Evolutionary conservation across 305 asterid genomes (phyloP).

Genomic region (Plantago coronopus): DNA sequence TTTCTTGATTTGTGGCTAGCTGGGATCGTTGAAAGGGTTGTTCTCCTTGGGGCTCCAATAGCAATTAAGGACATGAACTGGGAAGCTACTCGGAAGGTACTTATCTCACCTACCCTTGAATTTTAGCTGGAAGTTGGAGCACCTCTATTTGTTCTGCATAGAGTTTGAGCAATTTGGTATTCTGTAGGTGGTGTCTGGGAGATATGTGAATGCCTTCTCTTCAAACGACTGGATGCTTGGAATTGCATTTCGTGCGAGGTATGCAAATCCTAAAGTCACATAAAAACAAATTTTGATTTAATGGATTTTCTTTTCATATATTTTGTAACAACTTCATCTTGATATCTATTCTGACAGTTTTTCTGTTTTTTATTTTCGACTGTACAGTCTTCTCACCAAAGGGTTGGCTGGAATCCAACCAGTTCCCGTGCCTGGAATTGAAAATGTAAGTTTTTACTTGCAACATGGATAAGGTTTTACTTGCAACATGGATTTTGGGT

Average conservation of each 20-base stretch:
- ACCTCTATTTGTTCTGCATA: slow-evolving; percentile 15
- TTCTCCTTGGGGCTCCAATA: slow-evolving; percentile 95
- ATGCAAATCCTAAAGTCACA: slow-evolving; percentile 24
- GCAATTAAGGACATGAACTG: slow-evolving; percentile 80
- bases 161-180: slow-evolving; percentile 16
- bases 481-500: not conserved
- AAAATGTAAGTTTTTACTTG: slow-evolving; percentile 53
- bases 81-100: slow-evolving; percentile 91
- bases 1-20: slow-evolving; percentile 37
- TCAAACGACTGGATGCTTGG: slow-evolving; percentile 97
- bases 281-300: not conserved
- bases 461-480: slow-evolving; percentile 18
- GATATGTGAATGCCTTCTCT: slow-evolving; percentile 83
- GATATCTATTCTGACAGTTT: slow-evolving; percentile 4
- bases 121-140: not conserved
- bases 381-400: slow-evolving; percentile 84
- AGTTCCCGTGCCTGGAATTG: slow-evolving; percentile 76
- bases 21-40: slow-evolving; percentile 87
- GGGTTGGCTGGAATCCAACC: slow-evolving; percentile 97
- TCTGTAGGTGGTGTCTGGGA: slow-evolving; percentile 85
- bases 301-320: not conserved
- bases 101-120: slow-evolving; percentile 4
- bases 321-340: slow-evolving; percentile 9
- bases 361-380: slow-evolving; percentile 16
- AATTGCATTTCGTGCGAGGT: slow-evolving; percentile 92